These are phyloP conservation scores for Wickerhamia fluorescens DNA, from an alignment of 805 yeast genomes.

Conservation along the genomic window DNA sequence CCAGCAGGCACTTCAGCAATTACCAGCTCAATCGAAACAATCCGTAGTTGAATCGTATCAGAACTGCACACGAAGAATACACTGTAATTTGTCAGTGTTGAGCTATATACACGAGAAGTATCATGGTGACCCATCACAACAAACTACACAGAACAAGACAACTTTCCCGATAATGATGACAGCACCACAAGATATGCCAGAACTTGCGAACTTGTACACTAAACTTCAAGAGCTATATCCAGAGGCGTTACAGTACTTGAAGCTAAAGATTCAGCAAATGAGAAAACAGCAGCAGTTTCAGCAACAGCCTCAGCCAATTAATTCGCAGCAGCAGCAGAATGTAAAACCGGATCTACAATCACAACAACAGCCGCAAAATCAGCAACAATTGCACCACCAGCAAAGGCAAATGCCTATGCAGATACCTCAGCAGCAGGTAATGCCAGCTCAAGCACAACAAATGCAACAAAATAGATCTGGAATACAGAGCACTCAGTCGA, in stretches of 20 bases:
- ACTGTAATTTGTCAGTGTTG: constrained; percentile 35
- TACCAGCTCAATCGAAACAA: constrained; percentile 26
- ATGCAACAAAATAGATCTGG: too few relatives aligned
- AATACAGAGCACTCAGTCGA: too few relatives aligned
- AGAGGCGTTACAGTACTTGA: constrained; percentile 42
- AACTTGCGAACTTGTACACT: constrained; percentile 41
- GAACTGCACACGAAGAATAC: constrained; percentile 34
- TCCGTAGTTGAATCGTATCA: constrained; percentile 29
- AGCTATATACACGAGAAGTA: constrained; percentile 33
- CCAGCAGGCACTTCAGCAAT: constrained; percentile 25
- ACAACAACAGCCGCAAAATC: constrained; percentile 7
- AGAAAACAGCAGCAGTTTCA: constrained; percentile 21
- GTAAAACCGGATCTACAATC: constrained; percentile 7
- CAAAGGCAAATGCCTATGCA: constrained; percentile 7
- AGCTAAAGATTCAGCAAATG: constrained; percentile 33
- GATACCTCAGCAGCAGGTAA: constrained; percentile 4
- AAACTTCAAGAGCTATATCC: constrained; percentile 45
- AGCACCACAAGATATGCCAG: constrained; percentile 52
- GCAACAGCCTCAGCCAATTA: constrained; percentile 6
- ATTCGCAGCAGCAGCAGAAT: constrained; percentile 7
- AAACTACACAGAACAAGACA: constrained; percentile 19
- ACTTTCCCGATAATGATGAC: constrained; percentile 44
- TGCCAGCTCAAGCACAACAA: constrained; percentile 1
- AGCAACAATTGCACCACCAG: constrained; percentile 7
- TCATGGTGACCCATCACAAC: constrained; percentile 23